Percentiles rank a stretch among this genome's conserved stretches.
Evolutionary conservation across 768 basidiomycete species (phyloP).

Genomic region (Psilocybe cyanescens): DNA sequence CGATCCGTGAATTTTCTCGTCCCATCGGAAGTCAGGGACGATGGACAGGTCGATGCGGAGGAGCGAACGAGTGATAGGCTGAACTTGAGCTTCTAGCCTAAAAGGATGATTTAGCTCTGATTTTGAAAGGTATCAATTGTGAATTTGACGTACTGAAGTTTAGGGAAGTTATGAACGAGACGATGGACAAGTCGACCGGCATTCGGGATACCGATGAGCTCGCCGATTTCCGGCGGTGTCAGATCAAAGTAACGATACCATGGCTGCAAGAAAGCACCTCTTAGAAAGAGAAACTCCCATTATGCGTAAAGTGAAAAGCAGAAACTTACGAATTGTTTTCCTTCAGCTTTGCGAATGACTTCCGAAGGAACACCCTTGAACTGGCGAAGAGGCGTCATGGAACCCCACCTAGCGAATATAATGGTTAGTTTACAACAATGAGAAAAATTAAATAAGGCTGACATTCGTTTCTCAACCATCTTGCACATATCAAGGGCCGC

Average conservation of each 20-base stretch:
- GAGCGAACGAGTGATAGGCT: slow-evolving; percentile 93
- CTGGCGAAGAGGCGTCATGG: slow-evolving; percentile 96
- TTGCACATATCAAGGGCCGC: slow-evolving; percentile 94
- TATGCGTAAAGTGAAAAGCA: neutral
- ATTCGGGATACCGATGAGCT: slow-evolving; percentile 92
- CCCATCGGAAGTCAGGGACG: slow-evolving; percentile 98
- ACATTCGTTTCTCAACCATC: slow-evolving; percentile 91
- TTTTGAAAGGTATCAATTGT: neutral
- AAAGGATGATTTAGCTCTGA: neutral
- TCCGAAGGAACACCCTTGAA: slow-evolving; percentile 91
- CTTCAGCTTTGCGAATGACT: slow-evolving; percentile 88
- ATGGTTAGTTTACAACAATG: neutral
- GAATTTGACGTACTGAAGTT: slow-evolving; percentile 63
- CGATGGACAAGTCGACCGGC: slow-evolving; percentile 91
- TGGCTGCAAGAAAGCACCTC: slow-evolving; percentile 48
- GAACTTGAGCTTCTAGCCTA: slow-evolving; percentile 92
- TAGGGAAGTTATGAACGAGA: slow-evolving; percentile 95
- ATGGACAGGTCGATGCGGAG: slow-evolving; percentile 93
- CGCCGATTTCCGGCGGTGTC: slow-evolving; percentile 89
- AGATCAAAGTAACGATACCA: slow-evolving; percentile 98
- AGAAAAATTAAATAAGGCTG: slow-evolving; percentile 24
- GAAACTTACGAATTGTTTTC: slow-evolving; percentile 89
- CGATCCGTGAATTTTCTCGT: slow-evolving; percentile 87
- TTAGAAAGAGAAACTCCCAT: neutral
- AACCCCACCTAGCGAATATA: slow-evolving; percentile 75